Evolutionary conservation across 73 alveolate genomes (phyloP), one percentile per base, ranked within the genome.

Genomic region (Loxodes magnus): DNA sequence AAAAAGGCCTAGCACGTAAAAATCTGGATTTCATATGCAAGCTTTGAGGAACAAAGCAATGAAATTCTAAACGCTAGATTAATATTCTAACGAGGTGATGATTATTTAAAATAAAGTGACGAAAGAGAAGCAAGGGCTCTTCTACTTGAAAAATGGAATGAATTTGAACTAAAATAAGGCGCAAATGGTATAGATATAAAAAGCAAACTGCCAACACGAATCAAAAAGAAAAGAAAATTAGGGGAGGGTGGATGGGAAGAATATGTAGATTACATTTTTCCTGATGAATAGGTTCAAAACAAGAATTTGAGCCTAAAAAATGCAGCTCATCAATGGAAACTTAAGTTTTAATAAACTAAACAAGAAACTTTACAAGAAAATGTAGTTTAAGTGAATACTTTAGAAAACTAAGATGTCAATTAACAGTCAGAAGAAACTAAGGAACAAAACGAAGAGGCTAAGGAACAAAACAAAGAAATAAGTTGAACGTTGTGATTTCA

Each of bases 11-110:
- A 77, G 56, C 93, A 83, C 52, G 74, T 86, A 4, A 83, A 86
- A 60, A 89, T 82, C 30, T 86, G 97, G 97, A 54, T 82, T 7
- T 61, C 86, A 28, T 77, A 55, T 55, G 92, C 92, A 21, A 48
- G 78, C 39, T 85, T 82, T 61, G 94, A 85, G 34, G 28, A 55
- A 25, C 72, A 62, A n/a, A 51, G 44, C n/a, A 80, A 77, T 19
- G 50, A 57, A 63, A 41, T 51, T 5, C 58, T 56, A 10, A 60
- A 62, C 6, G 61, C 78, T 12, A 46, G 91, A 43, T 35, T 54
- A 19, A 56, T 77, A 12, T 68, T 41, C 60, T 4, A 43, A 24
- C 53, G 74, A 51, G 88, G 87, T 5, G 84, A 71, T 24, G 58
- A 62, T 36, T 61, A 38, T 37, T 85, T 69, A 62, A 85, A 82